Percentiles rank a stretch among this genome's conserved stretches.
These are phyloP conservation scores for Tylopilus intermedius DNA, from an alignment of 768 basidiomycete species.

Conservation along the genomic window DNA sequence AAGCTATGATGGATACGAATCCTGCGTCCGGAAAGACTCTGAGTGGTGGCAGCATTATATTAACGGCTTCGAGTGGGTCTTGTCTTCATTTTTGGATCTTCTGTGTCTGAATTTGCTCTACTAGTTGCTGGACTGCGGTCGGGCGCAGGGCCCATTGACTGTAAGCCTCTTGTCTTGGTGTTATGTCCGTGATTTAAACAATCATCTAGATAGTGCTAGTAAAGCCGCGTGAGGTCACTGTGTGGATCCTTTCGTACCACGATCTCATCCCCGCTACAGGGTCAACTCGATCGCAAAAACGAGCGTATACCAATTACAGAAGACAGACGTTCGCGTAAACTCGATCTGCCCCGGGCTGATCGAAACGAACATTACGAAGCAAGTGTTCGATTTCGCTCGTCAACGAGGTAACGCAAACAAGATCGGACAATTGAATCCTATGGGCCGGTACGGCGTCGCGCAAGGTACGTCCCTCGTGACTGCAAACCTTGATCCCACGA, in stretches of 20 bases:
- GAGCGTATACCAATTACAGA: slow-evolving; percentile 71
- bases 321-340: slow-evolving; percentile 83
- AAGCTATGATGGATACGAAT: slow-evolving; percentile 71
- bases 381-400: slow-evolving; percentile 74
- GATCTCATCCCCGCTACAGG: slow-evolving; percentile 34
- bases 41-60: slow-evolving; percentile 76
- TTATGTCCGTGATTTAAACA: slow-evolving; percentile 11
- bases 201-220: slow-evolving; percentile 71
- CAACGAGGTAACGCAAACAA: slow-evolving; percentile 66
- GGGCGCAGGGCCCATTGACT: slow-evolving; percentile 78
- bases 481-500: slow-evolving; percentile 13
- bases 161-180: slow-evolving; percentile 38
- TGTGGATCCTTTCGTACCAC: not conserved
- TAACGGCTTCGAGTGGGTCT: slow-evolving; percentile 75
- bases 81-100: not conserved
- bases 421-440: slow-evolving; percentile 76
- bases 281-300: slow-evolving; percentile 89
- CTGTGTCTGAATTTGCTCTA: slow-evolving; percentile 21
- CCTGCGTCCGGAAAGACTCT: slow-evolving; percentile 61
- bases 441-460: slow-evolving; percentile 76
- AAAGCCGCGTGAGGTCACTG: slow-evolving; percentile 74
- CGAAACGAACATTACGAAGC: slow-evolving; percentile 86
- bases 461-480: slow-evolving; percentile 48
- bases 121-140: slow-evolving; percentile 78
- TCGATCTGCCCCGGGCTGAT: slow-evolving; percentile 88